Evolutionary conservation across 768 basidiomycete genomes (phyloP), one percentile per base, ranked within the genome.

Genomic region (Phlegmacium glaucopus): DNA sequence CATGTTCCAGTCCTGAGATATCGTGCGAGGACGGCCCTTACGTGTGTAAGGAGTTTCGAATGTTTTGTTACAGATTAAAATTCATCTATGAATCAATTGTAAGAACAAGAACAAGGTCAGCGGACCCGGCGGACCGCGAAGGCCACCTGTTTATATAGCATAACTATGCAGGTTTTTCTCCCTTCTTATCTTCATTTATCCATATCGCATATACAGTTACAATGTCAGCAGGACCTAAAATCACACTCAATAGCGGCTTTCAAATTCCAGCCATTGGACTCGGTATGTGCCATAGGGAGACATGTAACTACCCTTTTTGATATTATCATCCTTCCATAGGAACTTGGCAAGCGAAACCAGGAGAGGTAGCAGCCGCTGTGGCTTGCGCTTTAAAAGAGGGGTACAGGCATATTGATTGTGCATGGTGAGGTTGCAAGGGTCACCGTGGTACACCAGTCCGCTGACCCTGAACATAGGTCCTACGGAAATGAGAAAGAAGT

Each of bases 401-500:
- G 9, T 92, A 91, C 69, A 76, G 77, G 63, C 90, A 82, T 61
- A 82, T 85, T 53, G 86, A 86, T 65, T 87, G 83, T 62, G 87
- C 87, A 36, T 75, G 72, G 62, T 61, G 53, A 58, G 61, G 61
- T 51, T 53, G 17, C 44, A 42, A 13, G 13, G n/a, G 16, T 30
- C 34, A 10, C 16, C 18, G 4, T 34, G 3, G 6, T 36, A 34
- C 36, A 39, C 17, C 39, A 45, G 42, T 38, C 39, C 42, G 32
- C 48, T 55, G 57, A 63, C 59, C 59, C 59, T 60, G 52, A 39
- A 36, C 15, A 50, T 69, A 82, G 84, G 75, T 69, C 45, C 35
- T 86, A 87, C 57, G 76, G 77, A 46, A 93, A 92, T 60, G 90
- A 93, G 63, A 80, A 82, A 57, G 83, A 88, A 53, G 90, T 94